A percentile compares a stretch with the other conserved stretches of the same genome.
Conservation (phyloP, 306 rosid species). For the Hylodesmum podocarpum region DNA sequence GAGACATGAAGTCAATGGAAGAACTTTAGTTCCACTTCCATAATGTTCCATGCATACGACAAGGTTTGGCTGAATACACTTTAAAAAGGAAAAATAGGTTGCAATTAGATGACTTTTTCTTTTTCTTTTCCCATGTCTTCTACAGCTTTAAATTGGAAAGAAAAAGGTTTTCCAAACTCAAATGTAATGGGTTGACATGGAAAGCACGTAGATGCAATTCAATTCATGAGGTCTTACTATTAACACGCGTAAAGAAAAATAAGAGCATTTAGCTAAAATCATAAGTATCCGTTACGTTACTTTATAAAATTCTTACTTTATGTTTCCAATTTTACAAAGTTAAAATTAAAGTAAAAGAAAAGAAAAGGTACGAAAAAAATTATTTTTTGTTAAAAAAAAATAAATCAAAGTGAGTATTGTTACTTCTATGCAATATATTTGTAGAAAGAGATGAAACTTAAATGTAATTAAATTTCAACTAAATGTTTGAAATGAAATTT, state of each 20-base stretch:
- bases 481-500: background rate
- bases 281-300: background rate
- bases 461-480: no score
- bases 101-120: constrained; percentile 20
- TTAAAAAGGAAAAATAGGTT: constrained; percentile 6
- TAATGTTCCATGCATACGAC: no score
- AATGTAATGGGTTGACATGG: background rate
- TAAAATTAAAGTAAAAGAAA: background rate
- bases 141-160: constrained; percentile 9
- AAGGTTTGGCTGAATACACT: constrained; percentile 19
- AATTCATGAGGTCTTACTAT: background rate
- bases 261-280: background rate
- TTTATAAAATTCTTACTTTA: background rate
- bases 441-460: no score
- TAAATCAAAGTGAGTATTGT: background rate
- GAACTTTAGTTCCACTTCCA: constrained; percentile 18
- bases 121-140: constrained; percentile 24
- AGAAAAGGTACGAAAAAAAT: background rate
- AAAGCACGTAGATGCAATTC: constrained; percentile 5
- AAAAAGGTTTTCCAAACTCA: constrained; percentile 8
- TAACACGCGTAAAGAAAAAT: background rate
- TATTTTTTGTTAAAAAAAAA: background rate
- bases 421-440: no score
- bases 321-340: background rate
- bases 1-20: constrained; percentile 31